phyloP scores from a whole-genome alignment of 495 filamentous ascomycete species.

The Penicillium cataractarum region DNA sequence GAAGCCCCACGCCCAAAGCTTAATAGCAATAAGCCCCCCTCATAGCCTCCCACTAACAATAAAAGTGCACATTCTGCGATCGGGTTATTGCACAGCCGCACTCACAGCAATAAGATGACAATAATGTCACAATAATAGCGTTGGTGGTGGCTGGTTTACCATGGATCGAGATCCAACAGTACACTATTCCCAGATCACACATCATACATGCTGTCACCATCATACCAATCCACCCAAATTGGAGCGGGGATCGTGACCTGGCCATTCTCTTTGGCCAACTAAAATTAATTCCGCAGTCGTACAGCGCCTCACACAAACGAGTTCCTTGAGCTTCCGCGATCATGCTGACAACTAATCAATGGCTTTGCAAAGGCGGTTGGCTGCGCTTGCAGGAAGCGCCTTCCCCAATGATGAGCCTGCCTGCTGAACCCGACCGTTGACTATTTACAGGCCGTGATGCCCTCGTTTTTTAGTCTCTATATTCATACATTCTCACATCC shows the following conservation, averaged over 20 bases:
- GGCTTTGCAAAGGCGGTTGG: neutral
- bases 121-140: neutral
- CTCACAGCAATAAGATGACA: neutral
- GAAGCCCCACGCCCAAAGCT: neutral
- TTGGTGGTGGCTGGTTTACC: neutral
- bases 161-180: neutral
- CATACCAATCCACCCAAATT: no score
- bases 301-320: slow-evolving; percentile 2
- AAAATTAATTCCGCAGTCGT: slow-evolving; percentile 3
- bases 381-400: neutral
- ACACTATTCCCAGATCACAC: neutral
- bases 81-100: slow-evolving; percentile 7
- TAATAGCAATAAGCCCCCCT: neutral
- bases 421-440: neutral
- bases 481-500: neutral
- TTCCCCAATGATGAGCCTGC: neutral
- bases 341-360: neutral
- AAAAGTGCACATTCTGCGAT: slow-evolving; percentile 2
- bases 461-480: neutral
- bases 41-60: neutral
- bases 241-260: neutral
- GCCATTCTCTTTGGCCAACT: neutral
- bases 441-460: neutral
- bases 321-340: neutral
- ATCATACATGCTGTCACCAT: neutral